These are phyloP conservation scores for Tulasnella sp. DNA, from an alignment of 768 basidiomycete genomes.

Conservation along the genomic window DNA sequence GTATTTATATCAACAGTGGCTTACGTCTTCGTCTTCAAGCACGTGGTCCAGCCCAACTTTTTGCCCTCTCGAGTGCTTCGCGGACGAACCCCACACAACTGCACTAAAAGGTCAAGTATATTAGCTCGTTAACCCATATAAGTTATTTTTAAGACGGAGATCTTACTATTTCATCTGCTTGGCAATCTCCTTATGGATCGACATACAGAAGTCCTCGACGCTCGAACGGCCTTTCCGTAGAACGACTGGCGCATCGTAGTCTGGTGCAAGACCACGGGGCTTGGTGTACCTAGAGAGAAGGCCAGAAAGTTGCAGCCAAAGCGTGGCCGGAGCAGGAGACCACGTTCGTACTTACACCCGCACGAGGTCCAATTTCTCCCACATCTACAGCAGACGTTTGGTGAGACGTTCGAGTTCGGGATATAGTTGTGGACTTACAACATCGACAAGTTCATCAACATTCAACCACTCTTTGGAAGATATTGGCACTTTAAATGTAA, in stretches of 20 bases:
- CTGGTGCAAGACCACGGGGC: slow-evolving; percentile 84
- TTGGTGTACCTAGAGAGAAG: slow-evolving; percentile 63
- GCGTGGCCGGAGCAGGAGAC: not conserved
- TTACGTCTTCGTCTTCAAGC: slow-evolving; percentile 82
- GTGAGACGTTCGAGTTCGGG: not conserved
- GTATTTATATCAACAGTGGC: slow-evolving; percentile 30
- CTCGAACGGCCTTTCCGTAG: slow-evolving; percentile 46
- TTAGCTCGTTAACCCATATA: not conserved
- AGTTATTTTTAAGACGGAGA: not conserved
- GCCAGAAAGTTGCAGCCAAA: not conserved
- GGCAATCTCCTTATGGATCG: slow-evolving; percentile 95
- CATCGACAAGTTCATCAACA: slow-evolving; percentile 86
- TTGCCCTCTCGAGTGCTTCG: slow-evolving; percentile 95
- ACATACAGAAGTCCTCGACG: slow-evolving; percentile 86
- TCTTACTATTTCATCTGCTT: slow-evolving; percentile 95
- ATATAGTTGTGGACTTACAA: not conserved
- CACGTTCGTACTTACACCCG: slow-evolving; percentile 54
- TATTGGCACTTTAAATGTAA: slow-evolving; percentile 63
- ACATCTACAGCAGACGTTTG: slow-evolving; percentile 54
- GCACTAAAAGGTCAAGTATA: slow-evolving; percentile 46
- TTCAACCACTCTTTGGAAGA: slow-evolving; percentile 95
- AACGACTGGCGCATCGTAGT: slow-evolving; percentile 88
- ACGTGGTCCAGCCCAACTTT: slow-evolving; percentile 87
- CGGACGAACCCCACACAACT: slow-evolving; percentile 92
- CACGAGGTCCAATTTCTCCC: slow-evolving; percentile 86